Evolutionary conservation across 108 stramenopile species (phyloP).

Genomic region (Cyclotella kingstonii): DNA sequence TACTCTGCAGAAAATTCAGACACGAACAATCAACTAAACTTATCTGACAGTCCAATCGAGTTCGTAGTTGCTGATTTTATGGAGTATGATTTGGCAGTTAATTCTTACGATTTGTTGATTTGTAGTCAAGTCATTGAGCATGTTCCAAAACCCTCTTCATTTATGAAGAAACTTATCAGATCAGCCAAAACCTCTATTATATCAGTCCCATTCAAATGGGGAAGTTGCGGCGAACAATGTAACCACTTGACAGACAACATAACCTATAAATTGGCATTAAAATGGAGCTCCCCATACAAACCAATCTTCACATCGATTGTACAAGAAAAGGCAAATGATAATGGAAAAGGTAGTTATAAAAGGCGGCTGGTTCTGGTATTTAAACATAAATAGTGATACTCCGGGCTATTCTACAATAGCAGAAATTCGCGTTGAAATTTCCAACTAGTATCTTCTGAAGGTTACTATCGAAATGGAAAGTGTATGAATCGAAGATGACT

Average conservation of each 20-base stretch:
- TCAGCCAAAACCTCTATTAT: constrained; percentile 33
- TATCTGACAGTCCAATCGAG: constrained; percentile 9
- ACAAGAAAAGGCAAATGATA: constrained; percentile 5
- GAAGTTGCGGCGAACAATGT: constrained; percentile 20
- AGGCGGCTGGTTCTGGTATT: constrained; percentile 6
- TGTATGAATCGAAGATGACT: too few species aligned
- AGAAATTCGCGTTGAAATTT: too few species aligned
- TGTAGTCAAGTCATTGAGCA: constrained; percentile 35
- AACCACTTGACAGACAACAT: constrained; percentile 24
- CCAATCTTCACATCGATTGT: constrained; percentile 14
- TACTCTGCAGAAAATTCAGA: constrained; percentile 18
- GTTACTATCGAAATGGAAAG: too few species aligned
- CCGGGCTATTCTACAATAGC: too few species aligned
- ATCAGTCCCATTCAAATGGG: constrained; percentile 30
- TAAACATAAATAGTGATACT: too few species aligned
- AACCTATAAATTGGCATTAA: constrained; percentile 3
- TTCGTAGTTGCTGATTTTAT: constrained; percentile 31
- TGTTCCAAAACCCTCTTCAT: constrained; percentile 22
- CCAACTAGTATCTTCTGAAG: too few species aligned
- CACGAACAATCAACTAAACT: too few species aligned
- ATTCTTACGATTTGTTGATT: constrained; percentile 26
- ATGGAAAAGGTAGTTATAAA: too few species aligned
- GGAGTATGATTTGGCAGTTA: constrained; percentile 27
- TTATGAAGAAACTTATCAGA: constrained; percentile 29
- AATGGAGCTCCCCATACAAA: constrained; percentile 21